Percentiles rank a stretch among this genome's conserved stretches.
phyloP scores from a whole-genome alignment of 352 stramenopile genomes.

The Thalassiosira allenii region DNA sequence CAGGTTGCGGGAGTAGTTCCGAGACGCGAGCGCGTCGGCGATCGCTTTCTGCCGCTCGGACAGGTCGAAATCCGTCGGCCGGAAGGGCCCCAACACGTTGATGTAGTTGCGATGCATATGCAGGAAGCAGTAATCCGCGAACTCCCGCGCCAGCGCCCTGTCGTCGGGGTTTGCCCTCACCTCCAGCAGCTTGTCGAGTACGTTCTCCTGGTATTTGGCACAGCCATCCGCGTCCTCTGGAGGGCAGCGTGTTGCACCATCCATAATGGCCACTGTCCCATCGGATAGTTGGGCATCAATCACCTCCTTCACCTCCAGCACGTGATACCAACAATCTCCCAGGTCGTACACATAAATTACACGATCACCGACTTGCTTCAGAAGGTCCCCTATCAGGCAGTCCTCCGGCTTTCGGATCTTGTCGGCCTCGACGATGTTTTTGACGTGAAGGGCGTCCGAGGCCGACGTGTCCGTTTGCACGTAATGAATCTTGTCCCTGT shows the following conservation, averaged over 20 bases:
- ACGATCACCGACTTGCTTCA: conserved; percentile 28
- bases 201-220: conserved; percentile 27
- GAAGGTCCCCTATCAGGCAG: conserved; percentile 25
- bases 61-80: conserved; percentile 34
- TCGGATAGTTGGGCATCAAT: conserved; percentile 10
- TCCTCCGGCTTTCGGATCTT: conserved; percentile 14
- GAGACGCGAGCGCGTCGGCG: conserved; percentile 15
- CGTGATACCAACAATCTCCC: conserved; percentile 37
- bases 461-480: conserved; percentile 26
- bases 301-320: conserved; percentile 22
- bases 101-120: background rate
- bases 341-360: conserved; percentile 52
- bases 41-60: conserved; percentile 17
- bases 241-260: conserved; percentile 48
- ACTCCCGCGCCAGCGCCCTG: conserved; percentile 12
- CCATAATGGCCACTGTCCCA: conserved; percentile 28
- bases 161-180: conserved; percentile 11
- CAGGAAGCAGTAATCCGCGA: conserved; percentile 29
- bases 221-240: conserved; percentile 46
- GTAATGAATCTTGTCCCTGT: conserved; percentile 10
- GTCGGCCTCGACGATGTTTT: background rate
- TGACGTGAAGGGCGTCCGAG: conserved; percentile 12
- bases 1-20: conserved; percentile 24
- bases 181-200: conserved; percentile 28
- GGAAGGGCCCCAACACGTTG: conserved; percentile 41